Evolutionary conservation across 164 flowering plant genomes (phyloP).

Genomic region (Buxus sempervirens): DNA sequence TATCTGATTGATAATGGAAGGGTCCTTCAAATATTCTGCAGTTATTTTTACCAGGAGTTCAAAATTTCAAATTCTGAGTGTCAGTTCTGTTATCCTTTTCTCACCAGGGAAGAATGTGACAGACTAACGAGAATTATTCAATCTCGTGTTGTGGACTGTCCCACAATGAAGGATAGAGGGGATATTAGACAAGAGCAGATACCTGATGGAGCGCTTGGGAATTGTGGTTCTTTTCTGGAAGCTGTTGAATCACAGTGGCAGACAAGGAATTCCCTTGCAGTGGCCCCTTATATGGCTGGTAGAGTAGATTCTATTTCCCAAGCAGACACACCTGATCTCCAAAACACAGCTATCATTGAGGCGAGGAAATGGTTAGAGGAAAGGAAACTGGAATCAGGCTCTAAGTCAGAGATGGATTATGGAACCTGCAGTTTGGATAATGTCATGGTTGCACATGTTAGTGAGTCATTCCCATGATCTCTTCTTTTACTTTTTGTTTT

Average conservation of each 20-base stretch:
- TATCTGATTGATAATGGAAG: too few species aligned
- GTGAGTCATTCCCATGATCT: constrained; percentile 22
- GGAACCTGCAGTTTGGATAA: constrained; percentile 28
- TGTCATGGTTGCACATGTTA: constrained; percentile 31
- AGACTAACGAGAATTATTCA: too few species aligned
- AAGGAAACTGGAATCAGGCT: constrained; percentile 47
- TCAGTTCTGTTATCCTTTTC: constrained; percentile 4
- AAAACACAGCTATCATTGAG: constrained; percentile 53
- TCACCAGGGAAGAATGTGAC: not conserved
- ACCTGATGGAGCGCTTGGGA: too few species aligned
- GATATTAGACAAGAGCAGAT: too few species aligned
- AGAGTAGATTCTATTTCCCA: constrained; percentile 21
- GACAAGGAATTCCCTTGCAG: constrained; percentile 1
- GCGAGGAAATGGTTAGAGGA: constrained; percentile 80
- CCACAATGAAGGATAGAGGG: constrained; percentile 44
- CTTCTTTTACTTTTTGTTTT: too few species aligned
- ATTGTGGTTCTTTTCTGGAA: constrained; percentile 11
- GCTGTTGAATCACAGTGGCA: too few species aligned
- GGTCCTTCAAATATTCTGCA: too few species aligned
- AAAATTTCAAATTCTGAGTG: constrained; percentile 7
- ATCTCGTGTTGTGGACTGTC: too few species aligned
- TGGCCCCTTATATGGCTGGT: constrained; percentile 9
- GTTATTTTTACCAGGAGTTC: not conserved
- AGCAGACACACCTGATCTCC: constrained; percentile 24
- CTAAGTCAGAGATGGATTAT: constrained; percentile 34